Conservation (phyloP, 345 rosid genomes). For the Salix caprea region DNA sequence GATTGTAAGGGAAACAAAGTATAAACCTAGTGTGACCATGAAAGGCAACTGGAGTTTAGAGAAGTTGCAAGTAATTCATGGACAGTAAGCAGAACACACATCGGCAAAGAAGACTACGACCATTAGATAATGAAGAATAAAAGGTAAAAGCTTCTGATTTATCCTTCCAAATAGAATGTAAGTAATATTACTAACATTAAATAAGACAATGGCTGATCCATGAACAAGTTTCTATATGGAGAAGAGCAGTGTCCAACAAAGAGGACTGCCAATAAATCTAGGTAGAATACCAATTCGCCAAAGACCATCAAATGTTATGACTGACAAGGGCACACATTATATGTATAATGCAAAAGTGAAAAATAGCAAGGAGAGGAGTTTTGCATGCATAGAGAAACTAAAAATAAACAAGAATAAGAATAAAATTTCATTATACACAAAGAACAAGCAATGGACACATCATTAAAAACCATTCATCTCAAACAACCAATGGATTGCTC, state of each 20-base stretch:
- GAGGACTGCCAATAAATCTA: neutral
- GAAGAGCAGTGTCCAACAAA: neutral
- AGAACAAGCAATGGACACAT: neutral
- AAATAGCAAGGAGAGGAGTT: neutral
- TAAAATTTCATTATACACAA: neutral
- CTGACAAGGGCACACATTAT: neutral
- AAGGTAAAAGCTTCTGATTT: neutral
- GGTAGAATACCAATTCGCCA: neutral
- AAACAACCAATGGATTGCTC: neutral
- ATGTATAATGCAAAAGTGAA: neutral
- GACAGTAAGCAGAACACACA: neutral
- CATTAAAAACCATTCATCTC: neutral
- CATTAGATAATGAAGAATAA: neutral
- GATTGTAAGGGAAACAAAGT: too few species aligned
- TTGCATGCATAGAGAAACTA: neutral
- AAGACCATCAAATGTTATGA: neutral
- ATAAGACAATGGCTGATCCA: neutral
- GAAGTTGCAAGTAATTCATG: neutral
- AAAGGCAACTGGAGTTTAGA: neutral
- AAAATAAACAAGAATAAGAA: neutral
- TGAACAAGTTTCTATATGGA: neutral
- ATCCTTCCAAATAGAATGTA: neutral
- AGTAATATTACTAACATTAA: neutral
- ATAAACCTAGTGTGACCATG: neutral
- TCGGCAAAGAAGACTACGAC: neutral